Conservation (phyloP, 1,284 basidiomycete species). For the Irpex lacteus region DNA sequence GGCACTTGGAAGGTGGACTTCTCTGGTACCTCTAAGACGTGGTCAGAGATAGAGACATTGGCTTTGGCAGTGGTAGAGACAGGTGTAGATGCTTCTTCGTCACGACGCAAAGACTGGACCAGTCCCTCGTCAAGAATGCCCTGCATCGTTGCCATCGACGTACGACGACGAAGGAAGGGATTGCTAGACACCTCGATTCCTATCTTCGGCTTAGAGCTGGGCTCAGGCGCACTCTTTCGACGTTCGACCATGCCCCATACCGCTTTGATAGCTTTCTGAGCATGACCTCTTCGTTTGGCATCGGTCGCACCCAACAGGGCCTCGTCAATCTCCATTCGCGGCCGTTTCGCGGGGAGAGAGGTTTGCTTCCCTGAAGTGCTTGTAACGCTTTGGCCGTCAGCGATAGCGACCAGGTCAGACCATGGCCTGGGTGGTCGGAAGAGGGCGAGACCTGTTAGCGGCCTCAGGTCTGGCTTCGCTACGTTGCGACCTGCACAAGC, state of each 20-base stretch:
- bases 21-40: background rate
- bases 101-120: background rate
- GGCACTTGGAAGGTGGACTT: conserved; percentile 10
- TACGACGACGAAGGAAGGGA: conserved; percentile 3
- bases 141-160: background rate
- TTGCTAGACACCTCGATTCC: conserved; percentile 1
- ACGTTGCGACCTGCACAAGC: no score
- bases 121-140: conserved; percentile 3
- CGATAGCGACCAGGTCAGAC: conserved; percentile 19
- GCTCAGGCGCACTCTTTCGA: background rate
- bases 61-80: background rate
- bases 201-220: background rate
- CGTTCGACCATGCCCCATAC: conserved; percentile 6
- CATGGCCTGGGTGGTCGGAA: conserved; percentile 43
- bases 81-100: background rate
- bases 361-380: background rate
- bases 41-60: background rate
- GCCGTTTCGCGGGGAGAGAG: background rate
- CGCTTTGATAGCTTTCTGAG: background rate
- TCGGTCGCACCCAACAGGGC: background rate
- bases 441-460: conserved; percentile 33
- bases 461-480: background rate
- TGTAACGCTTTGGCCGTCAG: background rate
- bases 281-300: background rate
- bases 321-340: conserved; percentile 3